phyloP scores from a whole-genome alignment of 1,284 basidiomycete genomes.

The Cryptococcus wingfieldii region DNA sequence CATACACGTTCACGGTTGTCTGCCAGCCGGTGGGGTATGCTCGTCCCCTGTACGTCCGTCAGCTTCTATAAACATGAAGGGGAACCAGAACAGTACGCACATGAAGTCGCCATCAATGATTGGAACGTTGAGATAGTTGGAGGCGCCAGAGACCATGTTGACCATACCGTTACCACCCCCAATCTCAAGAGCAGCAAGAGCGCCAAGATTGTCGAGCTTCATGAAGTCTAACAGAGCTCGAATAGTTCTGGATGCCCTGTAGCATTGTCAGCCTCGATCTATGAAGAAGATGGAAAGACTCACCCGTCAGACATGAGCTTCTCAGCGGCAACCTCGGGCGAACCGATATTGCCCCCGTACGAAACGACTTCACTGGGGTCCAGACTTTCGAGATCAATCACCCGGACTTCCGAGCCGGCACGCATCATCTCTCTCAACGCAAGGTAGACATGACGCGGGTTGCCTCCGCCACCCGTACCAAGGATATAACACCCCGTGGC shows the following conservation, averaged over 20 bases:
- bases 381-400: conserved; percentile 30
- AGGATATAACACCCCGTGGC: conserved; percentile 41
- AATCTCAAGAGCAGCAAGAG: conserved; percentile 36
- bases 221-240: conserved; percentile 13
- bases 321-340: conserved; percentile 51
- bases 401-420: conserved; percentile 21
- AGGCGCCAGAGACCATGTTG: conserved; percentile 49
- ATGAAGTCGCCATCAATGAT: conserved; percentile 53
- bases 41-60: conserved; percentile 2
- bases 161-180: conserved; percentile 60
- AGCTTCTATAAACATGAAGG: not conserved
- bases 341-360: conserved; percentile 52
- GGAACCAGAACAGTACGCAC: not conserved
- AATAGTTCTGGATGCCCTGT: not conserved
- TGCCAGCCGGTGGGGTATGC: conserved; percentile 33
- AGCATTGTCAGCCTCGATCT: not conserved
- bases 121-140: conserved; percentile 38
- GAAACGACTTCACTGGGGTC: conserved; percentile 12
- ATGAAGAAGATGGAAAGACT: not conserved
- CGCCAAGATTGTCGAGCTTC: conserved; percentile 13
- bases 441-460: conserved; percentile 22
- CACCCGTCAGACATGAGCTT: conserved; percentile 18
- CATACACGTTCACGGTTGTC: conserved; percentile 31
- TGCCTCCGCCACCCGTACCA: conserved; percentile 40
- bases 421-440: conserved; percentile 30